Percentiles rank a stretch among this genome's conserved stretches.
phyloP scores from a whole-genome alignment of 192 early-diverging fungal species.

The Thoreauomyces humboldtii region DNA sequence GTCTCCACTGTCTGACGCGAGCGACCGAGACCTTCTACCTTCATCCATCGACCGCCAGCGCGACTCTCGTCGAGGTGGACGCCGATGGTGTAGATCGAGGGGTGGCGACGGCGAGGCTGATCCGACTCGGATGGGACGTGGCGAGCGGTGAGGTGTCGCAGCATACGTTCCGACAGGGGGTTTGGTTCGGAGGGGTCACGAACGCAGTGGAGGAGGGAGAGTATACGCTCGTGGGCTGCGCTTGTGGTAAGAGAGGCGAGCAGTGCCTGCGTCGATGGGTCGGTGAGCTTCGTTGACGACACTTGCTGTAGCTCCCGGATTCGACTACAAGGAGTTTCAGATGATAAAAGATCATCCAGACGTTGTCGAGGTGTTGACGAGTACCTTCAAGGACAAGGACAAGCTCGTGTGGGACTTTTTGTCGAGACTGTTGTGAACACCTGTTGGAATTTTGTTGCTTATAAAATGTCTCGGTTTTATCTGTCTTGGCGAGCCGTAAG shows the following conservation, averaged over 20 bases:
- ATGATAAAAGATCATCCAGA: background rate
- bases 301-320: background rate
- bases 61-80: background rate
- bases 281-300: background rate
- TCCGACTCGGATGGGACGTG: background rate
- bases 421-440: slow-evolving; percentile 1
- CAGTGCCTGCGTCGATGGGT: background rate
- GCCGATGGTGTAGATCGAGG: background rate
- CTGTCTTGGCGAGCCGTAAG: no score
- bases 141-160: background rate
- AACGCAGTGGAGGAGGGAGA: background rate
- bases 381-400: background rate
- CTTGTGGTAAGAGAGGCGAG: background rate
- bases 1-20: background rate
- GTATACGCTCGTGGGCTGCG: slow-evolving; percentile 5
- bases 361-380: background rate
- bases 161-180: background rate
- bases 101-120: background rate
- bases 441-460: no score
- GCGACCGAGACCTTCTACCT: slow-evolving; percentile 10
- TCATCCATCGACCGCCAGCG: slow-evolving; percentile 2
- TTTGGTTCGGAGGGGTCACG: background rate
- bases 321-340: background rate
- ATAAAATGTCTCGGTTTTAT: no score
- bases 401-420: background rate